Conservation (phyloP, 1,284 basidiomycete species). For the Porodaedalea pini region DNA sequence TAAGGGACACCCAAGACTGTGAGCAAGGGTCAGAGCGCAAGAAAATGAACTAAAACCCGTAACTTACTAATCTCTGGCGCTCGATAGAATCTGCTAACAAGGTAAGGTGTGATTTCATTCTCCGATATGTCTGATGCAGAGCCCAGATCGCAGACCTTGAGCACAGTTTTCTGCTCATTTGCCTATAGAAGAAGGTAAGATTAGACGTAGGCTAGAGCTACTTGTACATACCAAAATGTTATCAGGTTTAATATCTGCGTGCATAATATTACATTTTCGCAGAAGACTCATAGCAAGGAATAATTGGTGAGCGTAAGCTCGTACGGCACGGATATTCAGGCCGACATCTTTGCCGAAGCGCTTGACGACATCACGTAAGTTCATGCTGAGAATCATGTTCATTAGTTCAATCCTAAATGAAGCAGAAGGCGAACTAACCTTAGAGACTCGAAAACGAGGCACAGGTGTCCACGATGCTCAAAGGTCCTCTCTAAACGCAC, state of each 20-base stretch:
- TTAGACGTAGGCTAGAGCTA: slow-evolving; percentile 5
- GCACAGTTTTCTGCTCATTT: slow-evolving; percentile 88
- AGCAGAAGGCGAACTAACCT: slow-evolving; percentile 51
- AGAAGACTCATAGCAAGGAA: slow-evolving; percentile 86
- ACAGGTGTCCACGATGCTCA: slow-evolving; percentile 95
- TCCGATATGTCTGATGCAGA: slow-evolving; percentile 92
- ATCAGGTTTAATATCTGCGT: slow-evolving; percentile 98
- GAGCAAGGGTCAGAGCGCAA: slow-evolving; percentile 23
- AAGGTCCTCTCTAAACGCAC: slow-evolving; percentile 91
- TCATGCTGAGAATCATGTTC: slow-evolving; percentile 66
- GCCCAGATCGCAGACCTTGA: slow-evolving; percentile 96
- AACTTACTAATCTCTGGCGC: slow-evolving; percentile 96
- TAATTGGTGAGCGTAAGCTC: slow-evolving; percentile 95
- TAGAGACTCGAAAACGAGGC: slow-evolving; percentile 93
- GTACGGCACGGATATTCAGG: slow-evolving; percentile 93
- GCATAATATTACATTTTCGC: slow-evolving; percentile 89
- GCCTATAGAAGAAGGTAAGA: slow-evolving; percentile 50
- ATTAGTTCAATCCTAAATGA: slow-evolving; percentile 8
- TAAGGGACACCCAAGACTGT: slow-evolving; percentile 93
- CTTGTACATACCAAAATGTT: slow-evolving; percentile 76
- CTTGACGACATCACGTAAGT: slow-evolving; percentile 95
- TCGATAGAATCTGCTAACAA: slow-evolving; percentile 97
- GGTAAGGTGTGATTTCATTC: slow-evolving; percentile 97
- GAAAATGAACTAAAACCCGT: slow-evolving; percentile 6
- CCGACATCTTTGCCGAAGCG: slow-evolving; percentile 99